Evolutionary conservation across 208 protist genomes (phyloP).

Genomic region (Acanthamoeba royreba): DNA sequence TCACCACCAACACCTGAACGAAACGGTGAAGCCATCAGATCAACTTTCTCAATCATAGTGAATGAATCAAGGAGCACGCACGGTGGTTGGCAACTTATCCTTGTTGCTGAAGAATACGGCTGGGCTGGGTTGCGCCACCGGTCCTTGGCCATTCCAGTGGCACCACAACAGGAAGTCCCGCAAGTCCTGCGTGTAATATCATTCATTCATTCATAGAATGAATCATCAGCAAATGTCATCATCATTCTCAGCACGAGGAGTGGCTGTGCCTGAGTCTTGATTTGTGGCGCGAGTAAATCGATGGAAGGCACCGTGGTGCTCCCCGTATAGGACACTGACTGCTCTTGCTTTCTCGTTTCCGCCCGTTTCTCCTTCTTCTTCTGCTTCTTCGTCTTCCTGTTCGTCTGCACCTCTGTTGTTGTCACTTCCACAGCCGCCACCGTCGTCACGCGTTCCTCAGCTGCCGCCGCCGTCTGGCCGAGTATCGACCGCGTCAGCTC

Average conservation of each 20-base stretch:
- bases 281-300: background rate
- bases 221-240: background rate
- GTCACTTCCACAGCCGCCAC: background rate
- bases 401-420: background rate
- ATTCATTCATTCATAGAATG: background rate
- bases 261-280: background rate
- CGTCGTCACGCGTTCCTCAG: background rate
- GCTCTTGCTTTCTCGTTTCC: background rate
- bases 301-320: background rate
- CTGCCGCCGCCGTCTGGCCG: too few relatives aligned
- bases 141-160: too few relatives aligned
- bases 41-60: background rate
- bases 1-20: background rate
- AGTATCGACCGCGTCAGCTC: background rate
- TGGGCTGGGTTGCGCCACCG: background rate
- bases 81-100: background rate
- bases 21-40: background rate
- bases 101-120: background rate
- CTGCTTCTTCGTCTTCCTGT: background rate
- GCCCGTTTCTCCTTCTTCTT: background rate
- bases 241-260: too few relatives aligned
- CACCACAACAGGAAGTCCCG: background rate
- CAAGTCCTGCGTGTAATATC: background rate
- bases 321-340: background rate
- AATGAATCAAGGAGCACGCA: background rate